These are phyloP conservation scores for Scolecobasidium constrictum DNA, from an alignment of 2,329 filamentous ascomycete genomes.

Conservation along the genomic window DNA sequence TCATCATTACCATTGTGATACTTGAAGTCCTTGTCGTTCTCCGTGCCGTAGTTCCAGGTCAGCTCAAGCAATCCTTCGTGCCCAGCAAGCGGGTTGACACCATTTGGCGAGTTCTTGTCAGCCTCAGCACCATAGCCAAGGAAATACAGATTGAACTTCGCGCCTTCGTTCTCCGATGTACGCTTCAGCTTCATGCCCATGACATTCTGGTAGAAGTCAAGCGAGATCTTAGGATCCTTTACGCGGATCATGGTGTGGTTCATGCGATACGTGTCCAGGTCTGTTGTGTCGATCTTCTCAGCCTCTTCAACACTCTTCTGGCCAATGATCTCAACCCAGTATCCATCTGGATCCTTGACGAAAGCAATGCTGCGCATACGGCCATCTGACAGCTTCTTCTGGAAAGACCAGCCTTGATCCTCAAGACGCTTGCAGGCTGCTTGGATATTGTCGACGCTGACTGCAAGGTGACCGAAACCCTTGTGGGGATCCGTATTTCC, in stretches of 20 bases:
- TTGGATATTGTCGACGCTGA: slow-evolving; percentile 60
- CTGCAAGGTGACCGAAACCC: slow-evolving; percentile 74
- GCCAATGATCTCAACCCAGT: slow-evolving; percentile 67
- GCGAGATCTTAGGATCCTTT: slow-evolving; percentile 47
- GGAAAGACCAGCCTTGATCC: slow-evolving; percentile 82
- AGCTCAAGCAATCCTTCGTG: slow-evolving; percentile 82
- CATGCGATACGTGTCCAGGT: slow-evolving; percentile 63
- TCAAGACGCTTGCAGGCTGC: slow-evolving; percentile 83
- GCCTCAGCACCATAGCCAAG: slow-evolving; percentile 55
- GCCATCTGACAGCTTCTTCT: slow-evolving; percentile 88
- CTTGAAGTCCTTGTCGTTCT: slow-evolving; percentile 71
- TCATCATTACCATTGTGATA: slow-evolving; percentile 91
- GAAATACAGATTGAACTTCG: slow-evolving; percentile 86
- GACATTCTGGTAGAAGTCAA: slow-evolving; percentile 54
- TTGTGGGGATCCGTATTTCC: slow-evolving; percentile 85
- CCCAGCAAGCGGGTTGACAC: slow-evolving; percentile 48
- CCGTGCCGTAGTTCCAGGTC: slow-evolving; percentile 74
- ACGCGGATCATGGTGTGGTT: slow-evolving; percentile 94
- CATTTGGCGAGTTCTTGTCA: slow-evolving; percentile 42
- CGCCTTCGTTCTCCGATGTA: slow-evolving; percentile 56
- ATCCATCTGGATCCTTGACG: slow-evolving; percentile 68
- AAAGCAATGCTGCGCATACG: slow-evolving; percentile 85
- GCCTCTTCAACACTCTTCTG: slow-evolving; percentile 62
- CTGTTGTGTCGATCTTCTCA: slow-evolving; percentile 60
- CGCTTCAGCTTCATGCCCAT: slow-evolving; percentile 80